Percentiles rank a stretch among this genome's conserved stretches.
Conservation (phyloP, 164 flowering plant species). For the Pachysandra terminalis region DNA sequence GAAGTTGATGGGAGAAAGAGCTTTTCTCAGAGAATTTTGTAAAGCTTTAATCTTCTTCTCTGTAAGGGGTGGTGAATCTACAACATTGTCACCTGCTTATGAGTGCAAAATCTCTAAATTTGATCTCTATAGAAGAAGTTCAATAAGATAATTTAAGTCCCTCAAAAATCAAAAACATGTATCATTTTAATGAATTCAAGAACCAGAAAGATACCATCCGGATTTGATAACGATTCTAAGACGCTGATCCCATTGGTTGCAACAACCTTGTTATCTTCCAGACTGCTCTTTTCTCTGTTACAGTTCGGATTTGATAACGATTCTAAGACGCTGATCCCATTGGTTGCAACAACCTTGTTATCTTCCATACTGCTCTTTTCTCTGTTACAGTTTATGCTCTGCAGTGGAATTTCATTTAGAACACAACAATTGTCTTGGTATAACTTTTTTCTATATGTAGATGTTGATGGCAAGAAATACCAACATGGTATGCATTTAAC, state of each 20-base stretch:
- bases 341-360: conserved; percentile 5
- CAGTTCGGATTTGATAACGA: conserved; percentile 11
- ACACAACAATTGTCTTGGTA: neutral
- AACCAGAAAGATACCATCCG: conserved; percentile 20
- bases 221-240: conserved; percentile 13
- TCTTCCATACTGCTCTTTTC: conserved; percentile 16
- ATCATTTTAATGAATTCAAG: neutral
- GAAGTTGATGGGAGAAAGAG: conserved; percentile 59
- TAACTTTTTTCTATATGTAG: neutral
- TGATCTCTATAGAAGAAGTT: too few relatives aligned
- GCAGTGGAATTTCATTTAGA: conserved; percentile 11
- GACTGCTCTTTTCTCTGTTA: conserved; percentile 7
- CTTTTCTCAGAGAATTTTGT: conserved; percentile 48
- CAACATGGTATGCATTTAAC: conserved; percentile 8
- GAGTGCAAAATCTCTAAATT: neutral
- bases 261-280: conserved; percentile 13
- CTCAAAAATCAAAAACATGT: neutral
- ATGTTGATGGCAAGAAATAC: neutral
- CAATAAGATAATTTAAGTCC: neutral
- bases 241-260: conserved; percentile 1
- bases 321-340: neutral
- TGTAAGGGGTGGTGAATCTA: conserved; percentile 29
- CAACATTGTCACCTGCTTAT: conserved; percentile 15
- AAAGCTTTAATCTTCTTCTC: conserved; percentile 23
- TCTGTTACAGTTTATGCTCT: conserved; percentile 19